Evolutionary conservation across 2,329 filamentous ascomycete species (phyloP).

Genomic region (Nothophaeocryptopus gaeumannii): DNA sequence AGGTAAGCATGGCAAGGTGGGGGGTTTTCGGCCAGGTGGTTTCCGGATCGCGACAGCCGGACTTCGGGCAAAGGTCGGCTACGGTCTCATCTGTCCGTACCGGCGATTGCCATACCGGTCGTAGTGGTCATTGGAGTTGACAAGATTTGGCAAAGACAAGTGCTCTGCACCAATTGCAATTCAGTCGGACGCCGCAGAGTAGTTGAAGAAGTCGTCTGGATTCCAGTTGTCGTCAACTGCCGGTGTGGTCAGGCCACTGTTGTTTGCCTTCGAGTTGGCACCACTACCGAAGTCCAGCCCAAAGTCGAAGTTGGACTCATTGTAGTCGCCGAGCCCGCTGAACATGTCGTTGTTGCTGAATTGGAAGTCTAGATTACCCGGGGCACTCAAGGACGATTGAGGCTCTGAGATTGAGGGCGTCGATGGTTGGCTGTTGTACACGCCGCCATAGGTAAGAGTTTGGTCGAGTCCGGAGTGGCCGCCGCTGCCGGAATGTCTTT

Average conservation of each 20-base stretch:
- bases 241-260: slow-evolving; percentile 21
- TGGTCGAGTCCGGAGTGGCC: slow-evolving; percentile 18
- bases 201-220: slow-evolving; percentile 25
- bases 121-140: no score
- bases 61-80: no score
- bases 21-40: no score
- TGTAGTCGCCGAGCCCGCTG: background rate
- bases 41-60: no score
- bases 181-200: slow-evolving; percentile 14
- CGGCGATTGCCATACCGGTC: no score
- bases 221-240: slow-evolving; percentile 19
- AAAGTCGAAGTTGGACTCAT: slow-evolving; percentile 14
- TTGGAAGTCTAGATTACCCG: slow-evolving; percentile 16
- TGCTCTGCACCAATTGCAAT: background rate
- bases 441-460: slow-evolving; percentile 15
- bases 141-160: no score
- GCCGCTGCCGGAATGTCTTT: slow-evolving; percentile 6
- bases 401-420: slow-evolving; percentile 11
- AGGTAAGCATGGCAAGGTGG: no score
- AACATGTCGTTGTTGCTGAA: slow-evolving; percentile 8
- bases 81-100: no score
- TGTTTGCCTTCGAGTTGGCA: slow-evolving; percentile 1
- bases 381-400: slow-evolving; percentile 16
- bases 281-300: slow-evolving; percentile 13
- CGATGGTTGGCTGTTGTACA: slow-evolving; percentile 8